These are phyloP conservation scores for Solidago caesia DNA, from an alignment of 129 eudicot species.

Conservation along the genomic window DNA sequence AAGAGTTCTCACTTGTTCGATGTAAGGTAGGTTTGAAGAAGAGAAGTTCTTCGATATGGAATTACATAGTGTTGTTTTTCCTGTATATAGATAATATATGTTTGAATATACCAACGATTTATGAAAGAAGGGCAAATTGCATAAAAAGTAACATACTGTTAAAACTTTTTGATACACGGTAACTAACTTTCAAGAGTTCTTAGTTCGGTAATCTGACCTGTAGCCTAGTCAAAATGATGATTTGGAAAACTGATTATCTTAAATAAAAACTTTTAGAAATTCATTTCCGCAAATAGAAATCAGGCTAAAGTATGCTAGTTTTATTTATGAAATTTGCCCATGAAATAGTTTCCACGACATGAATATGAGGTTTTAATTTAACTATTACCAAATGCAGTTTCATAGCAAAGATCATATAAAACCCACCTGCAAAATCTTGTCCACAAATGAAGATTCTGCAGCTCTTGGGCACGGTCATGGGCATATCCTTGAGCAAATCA, in stretches of 20 bases:
- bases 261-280: too few species aligned
- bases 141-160: background rate
- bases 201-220: too few species aligned
- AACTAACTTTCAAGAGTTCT: too few species aligned
- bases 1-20: slow-evolving; percentile 63
- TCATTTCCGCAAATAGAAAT: too few species aligned
- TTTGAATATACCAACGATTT: background rate
- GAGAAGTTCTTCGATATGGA: slow-evolving; percentile 69
- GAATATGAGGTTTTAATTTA: too few species aligned
- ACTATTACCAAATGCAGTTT: background rate
- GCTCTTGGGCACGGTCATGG: slow-evolving; percentile 68
- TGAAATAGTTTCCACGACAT: too few species aligned
- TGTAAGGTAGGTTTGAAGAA: slow-evolving; percentile 62
- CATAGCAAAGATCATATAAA: slow-evolving; percentile 2
- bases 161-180: too few species aligned
- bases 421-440: slow-evolving; percentile 78
- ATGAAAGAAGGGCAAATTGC: background rate
- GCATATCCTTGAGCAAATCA: slow-evolving; percentile 76
- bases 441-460: slow-evolving; percentile 85
- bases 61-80: slow-evolving; percentile 75
- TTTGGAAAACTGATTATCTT: too few species aligned
- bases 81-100: slow-evolving; percentile 41
- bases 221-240: too few species aligned
- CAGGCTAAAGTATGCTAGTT: too few species aligned
- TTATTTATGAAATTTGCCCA: too few species aligned